Evolutionary conservation across 495 filamentous ascomycete genomes (phyloP), one percentile per base, ranked within the genome.

Genomic region (Hyphodiscus hymeniophilus): DNA sequence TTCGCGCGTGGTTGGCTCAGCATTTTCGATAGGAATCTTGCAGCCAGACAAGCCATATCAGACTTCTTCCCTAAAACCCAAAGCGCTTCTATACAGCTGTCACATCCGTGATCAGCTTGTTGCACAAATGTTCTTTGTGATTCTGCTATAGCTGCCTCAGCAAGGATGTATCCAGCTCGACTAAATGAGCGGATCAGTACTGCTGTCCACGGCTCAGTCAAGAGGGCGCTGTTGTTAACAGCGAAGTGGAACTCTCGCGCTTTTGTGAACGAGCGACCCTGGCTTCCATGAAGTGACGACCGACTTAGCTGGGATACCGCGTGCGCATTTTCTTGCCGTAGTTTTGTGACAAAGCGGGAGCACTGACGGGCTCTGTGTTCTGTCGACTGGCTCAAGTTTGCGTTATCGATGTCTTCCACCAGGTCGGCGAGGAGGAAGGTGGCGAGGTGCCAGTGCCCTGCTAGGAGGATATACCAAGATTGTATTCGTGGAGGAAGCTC

Each of bases 361-460:
- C 54, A 50, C 13, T 54, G 36, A 6, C 71, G 66, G 15, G 43
- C 49, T 7, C 51, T 26, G 7, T 65, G 63, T 16, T 57, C 38
- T 16, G 50, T 30, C n/a, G 54, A 55, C 10, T 56, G 47, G 16
- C 63, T 56, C 5, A 64, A 38, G 3, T 47, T 36, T 10, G 51
- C 36, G 8, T 30, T 40, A 45, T 71, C 70, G 21, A 73, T 64
- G 16, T 46, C 58, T 44, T 70, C 66, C 12, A 75, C 51, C 10
- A 63, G 51, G 45, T 75, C 71, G 35, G 69, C 67, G 8, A 73
- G 51, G 7, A 75, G 58, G 35, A 75, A 60, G 0, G 59, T 52
- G n/a, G 61, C 70, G 0, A 75, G 61, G 58, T 72, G 63, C 71
- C 71, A 75, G 40, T 72, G 71, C 12, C 63, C 66, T 6, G 61